A percentile compares a stretch with the other conserved stretches of the same genome.
Conservation (phyloP, 257 asterid genomes). For the Solanum piurae region DNA sequence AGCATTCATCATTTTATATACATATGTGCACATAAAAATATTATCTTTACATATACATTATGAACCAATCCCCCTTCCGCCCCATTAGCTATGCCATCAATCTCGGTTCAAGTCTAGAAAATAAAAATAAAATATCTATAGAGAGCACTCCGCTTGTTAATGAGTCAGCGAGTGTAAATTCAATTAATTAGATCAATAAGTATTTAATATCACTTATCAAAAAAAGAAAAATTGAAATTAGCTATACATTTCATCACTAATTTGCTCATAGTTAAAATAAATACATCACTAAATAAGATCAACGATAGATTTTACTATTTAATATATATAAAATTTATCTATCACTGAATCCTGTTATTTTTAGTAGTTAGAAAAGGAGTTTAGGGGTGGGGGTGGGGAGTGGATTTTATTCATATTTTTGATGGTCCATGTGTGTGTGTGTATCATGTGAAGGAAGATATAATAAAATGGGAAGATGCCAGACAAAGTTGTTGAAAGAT, state of each 20-base stretch:
- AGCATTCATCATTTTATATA: background rate
- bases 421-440: background rate
- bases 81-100: background rate
- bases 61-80: background rate
- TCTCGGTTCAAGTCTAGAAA: background rate
- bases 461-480: slow-evolving; percentile 62
- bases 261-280: background rate
- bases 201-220: background rate
- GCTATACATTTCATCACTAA: background rate
- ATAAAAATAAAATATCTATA: background rate
- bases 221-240: no score
- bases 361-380: background rate
- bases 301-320: background rate
- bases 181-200: background rate
- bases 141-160: background rate
- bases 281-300: no score
- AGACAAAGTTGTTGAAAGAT: slow-evolving; percentile 75
- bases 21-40: background rate
- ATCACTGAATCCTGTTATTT: background rate
- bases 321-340: background rate
- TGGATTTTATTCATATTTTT: background rate
- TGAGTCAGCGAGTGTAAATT: background rate
- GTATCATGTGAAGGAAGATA: slow-evolving; percentile 57
- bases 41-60: background rate
- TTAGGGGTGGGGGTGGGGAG: background rate